Evolutionary conservation across 257 asterid species (phyloP), one percentile per base, ranked within the genome.

Genomic region (Vinca minor): DNA sequence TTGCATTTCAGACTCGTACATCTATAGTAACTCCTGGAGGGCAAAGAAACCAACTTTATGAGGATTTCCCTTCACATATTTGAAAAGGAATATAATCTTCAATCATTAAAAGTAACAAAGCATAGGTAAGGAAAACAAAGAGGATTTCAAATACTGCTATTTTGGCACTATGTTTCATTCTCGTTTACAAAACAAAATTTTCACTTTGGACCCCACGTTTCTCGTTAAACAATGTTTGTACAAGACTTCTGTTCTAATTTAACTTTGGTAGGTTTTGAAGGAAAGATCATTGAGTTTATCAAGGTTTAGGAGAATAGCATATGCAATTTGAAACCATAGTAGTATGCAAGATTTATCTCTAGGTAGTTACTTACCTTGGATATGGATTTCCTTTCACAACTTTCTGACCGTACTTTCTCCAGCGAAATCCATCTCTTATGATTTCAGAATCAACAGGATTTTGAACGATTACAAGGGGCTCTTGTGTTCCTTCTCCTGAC

Each of bases 401-500:
- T 78, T 91, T 88, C 76, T 91, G 96, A 17, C 98, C 95, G 44
- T 91, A 88, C 75, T 91, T 91, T 80, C 96, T 83, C 96, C 98
- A 84, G 11, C 96, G 88, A 78, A 79, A 91, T 59, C 95, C 89
- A 42, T 91, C 98, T 62, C 82, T 82, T 0, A 65, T 35, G 46
- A 65, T 50, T 53, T 72, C 84, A 54, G 83, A 77, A 68, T 77
- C 91, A 2, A 67, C 50, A 39, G 78, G 71, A 59, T 76, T 81
- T 72, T 71, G 82, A 48, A 69, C 69, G 34, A 62, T 71, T 28
- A 23, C 31, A 62, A 41, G 79, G 66, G 87, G 73, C 67, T 76
- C 84, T 21, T 59, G 59, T 2, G 68, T 57, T 54, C 72, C 71
- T 61, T 74, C 78, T 62, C 70, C 70, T 59, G 58, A 70, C 26